phyloP scores from a whole-genome alignment of 306 rosid species.

The Vigna mungo region DNA sequence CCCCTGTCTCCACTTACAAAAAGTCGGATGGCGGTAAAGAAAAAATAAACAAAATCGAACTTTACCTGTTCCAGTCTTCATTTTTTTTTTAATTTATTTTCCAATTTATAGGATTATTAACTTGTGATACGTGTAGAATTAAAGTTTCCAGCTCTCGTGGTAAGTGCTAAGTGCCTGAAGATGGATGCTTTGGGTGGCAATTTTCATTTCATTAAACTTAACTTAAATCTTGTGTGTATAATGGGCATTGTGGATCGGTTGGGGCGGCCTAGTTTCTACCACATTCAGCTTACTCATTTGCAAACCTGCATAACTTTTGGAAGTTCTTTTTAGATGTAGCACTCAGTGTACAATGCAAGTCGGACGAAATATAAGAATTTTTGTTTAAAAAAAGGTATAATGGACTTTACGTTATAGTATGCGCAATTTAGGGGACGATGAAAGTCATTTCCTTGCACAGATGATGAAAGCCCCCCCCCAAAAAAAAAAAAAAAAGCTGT shows the following conservation, averaged over 20 bases:
- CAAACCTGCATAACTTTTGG: conserved; percentile 63
- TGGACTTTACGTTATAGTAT: too few relatives aligned
- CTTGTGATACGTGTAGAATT: not conserved
- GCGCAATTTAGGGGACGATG: not conserved
- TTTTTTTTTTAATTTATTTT: not conserved
- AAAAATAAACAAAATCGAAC: not conserved
- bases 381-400: not conserved
- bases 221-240: not conserved
- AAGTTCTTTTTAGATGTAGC: conserved; percentile 28
- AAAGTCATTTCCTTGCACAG: not conserved
- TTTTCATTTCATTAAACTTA: not conserved
- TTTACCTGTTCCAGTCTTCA: not conserved
- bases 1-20: not conserved
- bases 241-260: conserved; percentile 85
- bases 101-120: too few relatives aligned
- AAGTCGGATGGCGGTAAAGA: not conserved
- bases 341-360: conserved; percentile 22
- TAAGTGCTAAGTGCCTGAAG: not conserved
- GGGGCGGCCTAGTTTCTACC: conserved; percentile 96
- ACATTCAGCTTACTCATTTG: conserved; percentile 72
- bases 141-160: not conserved
- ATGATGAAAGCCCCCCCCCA: conserved; percentile 17
- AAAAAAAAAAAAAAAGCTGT: too few relatives aligned
- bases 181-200: not conserved
- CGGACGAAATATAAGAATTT: not conserved